Evolutionary conservation across 2,329 filamentous ascomycete species (phyloP), one percentile per base, ranked within the genome.

Genomic region (Trichoderma asperellum): DNA sequence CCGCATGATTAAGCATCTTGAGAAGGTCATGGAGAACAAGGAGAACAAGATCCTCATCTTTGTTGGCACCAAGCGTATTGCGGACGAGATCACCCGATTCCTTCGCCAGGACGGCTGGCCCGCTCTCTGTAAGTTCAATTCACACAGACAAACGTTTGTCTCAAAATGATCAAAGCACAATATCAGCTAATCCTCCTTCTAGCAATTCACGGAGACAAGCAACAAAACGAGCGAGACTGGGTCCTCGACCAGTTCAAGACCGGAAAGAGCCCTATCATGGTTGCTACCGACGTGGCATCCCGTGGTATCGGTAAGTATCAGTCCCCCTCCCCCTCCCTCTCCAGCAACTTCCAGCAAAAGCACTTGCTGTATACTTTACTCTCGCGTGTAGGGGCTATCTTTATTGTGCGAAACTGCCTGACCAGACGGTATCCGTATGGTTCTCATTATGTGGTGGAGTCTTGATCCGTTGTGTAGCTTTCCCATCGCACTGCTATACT

Each of bases 281-380:
- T 99, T 85, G 96, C 96, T 85, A 99, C 96, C 75, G 96, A 98
- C 80, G 96, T 99, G 84, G 96, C 96, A 85, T 98, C 96, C 80
- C 96, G 96, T 94, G 96, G 96, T 93, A 97, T 99, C 85, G 96
- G 96, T 97, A 96, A 97, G 94, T 95, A 92, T 89, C 85, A 87
- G 70, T 29, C 56, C 70, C 66, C 63, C 84, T 84, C 83, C 81
- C 82, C 78, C 77, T 74, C 72, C 73, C 72, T 77, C 72, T 69
- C 72, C 80, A 81, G 83, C 86, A 85, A 85, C 83, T 83, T 85
- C 85, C 85, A 86, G 87, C 84, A 85, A 83, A 74, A 77, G 73
- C 75, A 77, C 75, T 82, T 87, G 85, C 86, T 88, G 89, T 93
- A 64, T 64, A 89, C 92, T 94, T 90, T 93, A 93, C 93, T 95